phyloP scores from a whole-genome alignment of 108 stramenopile species.

The Fragilariopsis cylindrus region DNA sequence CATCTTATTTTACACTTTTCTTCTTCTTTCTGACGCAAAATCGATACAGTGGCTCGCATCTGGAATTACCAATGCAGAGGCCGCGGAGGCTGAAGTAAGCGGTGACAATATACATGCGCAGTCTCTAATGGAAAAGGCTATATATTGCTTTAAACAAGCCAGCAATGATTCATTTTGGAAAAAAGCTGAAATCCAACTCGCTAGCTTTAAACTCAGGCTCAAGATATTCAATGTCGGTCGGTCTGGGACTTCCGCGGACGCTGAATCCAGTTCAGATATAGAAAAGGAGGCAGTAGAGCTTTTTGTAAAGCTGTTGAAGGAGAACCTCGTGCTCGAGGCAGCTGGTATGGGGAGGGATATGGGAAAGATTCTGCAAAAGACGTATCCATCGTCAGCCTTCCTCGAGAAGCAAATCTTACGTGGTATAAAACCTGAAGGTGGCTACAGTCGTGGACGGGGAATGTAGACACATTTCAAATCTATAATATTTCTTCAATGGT shows the following conservation, averaged over 20 bases:
- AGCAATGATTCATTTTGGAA: conserved; percentile 15
- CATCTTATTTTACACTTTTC: neutral
- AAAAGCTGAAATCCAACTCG: conserved; percentile 41
- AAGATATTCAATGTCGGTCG: neutral
- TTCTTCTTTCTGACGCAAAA: neutral
- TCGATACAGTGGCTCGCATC: conserved; percentile 20
- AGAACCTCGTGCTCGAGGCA: conserved; percentile 10
- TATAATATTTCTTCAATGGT: no score
- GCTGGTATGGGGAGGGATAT: neutral
- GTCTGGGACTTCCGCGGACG: neutral
- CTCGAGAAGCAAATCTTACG: neutral
- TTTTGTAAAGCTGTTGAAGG: conserved; percentile 28
- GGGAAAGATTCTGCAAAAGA: neutral
- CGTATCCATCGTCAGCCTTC: neutral
- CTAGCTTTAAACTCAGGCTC: conserved; percentile 30
- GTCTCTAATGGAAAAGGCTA: conserved; percentile 30
- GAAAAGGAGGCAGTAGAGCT: conserved; percentile 30
- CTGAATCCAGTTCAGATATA: neutral
- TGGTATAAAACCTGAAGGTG: no score
- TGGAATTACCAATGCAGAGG: conserved; percentile 46
- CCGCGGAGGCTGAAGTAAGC: conserved; percentile 25
- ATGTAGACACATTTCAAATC: no score
- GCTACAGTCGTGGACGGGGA: no score
- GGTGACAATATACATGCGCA: neutral
- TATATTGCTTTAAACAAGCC: conserved; percentile 43